Percentiles rank a stretch among this genome's conserved stretches.
Conservation (phyloP, 1,284 basidiomycete species). For the Ceratobasidium sp. region DNA sequence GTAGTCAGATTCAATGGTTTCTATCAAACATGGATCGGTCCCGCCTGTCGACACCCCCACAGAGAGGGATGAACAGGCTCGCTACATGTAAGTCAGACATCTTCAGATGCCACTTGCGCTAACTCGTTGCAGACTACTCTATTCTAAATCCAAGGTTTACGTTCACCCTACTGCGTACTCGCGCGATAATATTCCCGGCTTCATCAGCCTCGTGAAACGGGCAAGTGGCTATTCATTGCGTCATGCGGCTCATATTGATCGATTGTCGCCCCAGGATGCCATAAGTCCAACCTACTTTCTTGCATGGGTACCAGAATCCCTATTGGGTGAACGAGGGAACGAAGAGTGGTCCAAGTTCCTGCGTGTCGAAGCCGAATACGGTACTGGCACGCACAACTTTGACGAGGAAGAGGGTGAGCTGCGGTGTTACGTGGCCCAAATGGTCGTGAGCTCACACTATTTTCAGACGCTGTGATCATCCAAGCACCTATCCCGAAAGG, state of each 20-base stretch:
- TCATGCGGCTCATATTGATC: slow-evolving; percentile 8
- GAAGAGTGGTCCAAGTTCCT: slow-evolving; percentile 88
- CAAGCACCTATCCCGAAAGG: slow-evolving; percentile 78
- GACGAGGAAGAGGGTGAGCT: slow-evolving; percentile 77
- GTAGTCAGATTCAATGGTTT: slow-evolving; percentile 35
- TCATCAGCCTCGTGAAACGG: slow-evolving; percentile 86
- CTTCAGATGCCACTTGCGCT: not conserved
- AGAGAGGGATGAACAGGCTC: slow-evolving; percentile 35
- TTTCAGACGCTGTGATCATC: slow-evolving; percentile 78
- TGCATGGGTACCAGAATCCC: slow-evolving; percentile 85
- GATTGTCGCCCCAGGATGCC: slow-evolving; percentile 64
- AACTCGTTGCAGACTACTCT: slow-evolving; percentile 66
- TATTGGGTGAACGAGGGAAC: slow-evolving; percentile 78
- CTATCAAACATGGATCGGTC: slow-evolving; percentile 24
- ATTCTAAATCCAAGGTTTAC: slow-evolving; percentile 91
- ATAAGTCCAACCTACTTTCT: slow-evolving; percentile 77
- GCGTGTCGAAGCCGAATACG: slow-evolving; percentile 73
- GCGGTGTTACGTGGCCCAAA: slow-evolving; percentile 41
- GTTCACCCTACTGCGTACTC: slow-evolving; percentile 93
- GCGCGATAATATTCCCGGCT: slow-evolving; percentile 93
- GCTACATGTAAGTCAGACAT: slow-evolving; percentile 9
- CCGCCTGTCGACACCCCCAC: slow-evolving; percentile 19
- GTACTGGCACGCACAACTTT: slow-evolving; percentile 54
- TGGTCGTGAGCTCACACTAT: not conserved
- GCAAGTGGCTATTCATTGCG: slow-evolving; percentile 57